Percentiles rank a stretch among this genome's conserved stretches.
Evolutionary conservation across 164 flowering plant species (phyloP).

Genomic region (Warburgia ugandensis): DNA sequence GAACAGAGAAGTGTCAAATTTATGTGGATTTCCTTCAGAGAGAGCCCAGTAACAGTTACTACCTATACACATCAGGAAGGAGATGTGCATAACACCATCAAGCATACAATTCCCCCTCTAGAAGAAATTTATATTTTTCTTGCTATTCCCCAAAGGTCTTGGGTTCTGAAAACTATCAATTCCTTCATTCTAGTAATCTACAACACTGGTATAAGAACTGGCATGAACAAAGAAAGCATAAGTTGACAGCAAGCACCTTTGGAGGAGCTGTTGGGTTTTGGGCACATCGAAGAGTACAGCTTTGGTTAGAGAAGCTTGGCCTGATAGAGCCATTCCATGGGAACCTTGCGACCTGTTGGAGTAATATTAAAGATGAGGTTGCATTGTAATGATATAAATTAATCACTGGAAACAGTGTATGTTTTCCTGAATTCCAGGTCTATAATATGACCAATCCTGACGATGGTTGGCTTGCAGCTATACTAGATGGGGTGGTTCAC

Average conservation of each 20-base stretch:
- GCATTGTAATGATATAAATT: slow-evolving; percentile 56
- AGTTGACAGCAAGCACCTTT: slow-evolving; percentile 64
- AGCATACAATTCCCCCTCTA: too few species aligned
- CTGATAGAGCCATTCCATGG: slow-evolving; percentile 43
- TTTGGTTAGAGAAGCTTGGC: slow-evolving; percentile 66
- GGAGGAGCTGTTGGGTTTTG: slow-evolving; percentile 52
- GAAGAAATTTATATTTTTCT: too few species aligned
- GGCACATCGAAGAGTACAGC: slow-evolving; percentile 41
- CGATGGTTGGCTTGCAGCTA: slow-evolving; percentile 54
- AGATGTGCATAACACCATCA: too few species aligned
- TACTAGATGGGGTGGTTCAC: slow-evolving; percentile 53
- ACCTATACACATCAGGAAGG: too few species aligned
- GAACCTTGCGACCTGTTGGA: slow-evolving; percentile 53
- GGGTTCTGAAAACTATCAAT: slow-evolving; percentile 12
- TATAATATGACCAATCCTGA: slow-evolving; percentile 24
- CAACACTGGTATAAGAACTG: slow-evolving; percentile 64
- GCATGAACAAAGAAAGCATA: slow-evolving; percentile 44
- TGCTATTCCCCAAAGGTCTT: slow-evolving; percentile 9
- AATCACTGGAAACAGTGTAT: slow-evolving; percentile 42
- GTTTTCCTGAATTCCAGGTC: slow-evolving; percentile 39
- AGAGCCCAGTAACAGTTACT: too few species aligned
- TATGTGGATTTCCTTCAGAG: too few species aligned
- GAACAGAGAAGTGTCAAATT: too few species aligned
- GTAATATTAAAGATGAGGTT: slow-evolving; percentile 49
- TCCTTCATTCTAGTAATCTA: slow-evolving; percentile 26